A percentile compares a stretch with the other conserved stretches of the same genome.
phyloP scores from a whole-genome alignment of 352 stramenopile species.

The Phytopythium mirpurense region DNA sequence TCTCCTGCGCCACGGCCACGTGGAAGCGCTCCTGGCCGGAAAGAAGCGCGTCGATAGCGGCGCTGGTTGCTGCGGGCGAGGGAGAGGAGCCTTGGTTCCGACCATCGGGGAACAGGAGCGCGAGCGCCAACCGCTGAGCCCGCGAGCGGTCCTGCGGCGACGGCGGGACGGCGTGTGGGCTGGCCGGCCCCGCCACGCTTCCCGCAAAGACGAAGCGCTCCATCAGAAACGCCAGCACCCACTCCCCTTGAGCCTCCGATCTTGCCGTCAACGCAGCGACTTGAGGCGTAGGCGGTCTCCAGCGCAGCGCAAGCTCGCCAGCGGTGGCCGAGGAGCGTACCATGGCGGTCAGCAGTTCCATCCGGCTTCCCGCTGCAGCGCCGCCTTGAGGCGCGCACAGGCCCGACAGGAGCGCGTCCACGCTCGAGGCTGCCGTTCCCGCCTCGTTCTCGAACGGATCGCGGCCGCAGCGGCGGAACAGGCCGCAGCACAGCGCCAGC shows the following conservation, averaged over 20 bases:
- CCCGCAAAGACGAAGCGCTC: neutral
- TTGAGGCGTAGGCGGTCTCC: neutral
- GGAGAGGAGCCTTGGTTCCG: neutral
- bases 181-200: neutral
- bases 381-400: neutral
- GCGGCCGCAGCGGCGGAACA: neutral
- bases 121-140: neutral
- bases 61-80: neutral
- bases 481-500: neutral
- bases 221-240: neutral
- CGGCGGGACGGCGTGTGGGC: neutral
- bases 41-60: conserved; percentile 9
- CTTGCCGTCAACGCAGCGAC: too few species aligned
- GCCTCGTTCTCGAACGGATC: neutral
- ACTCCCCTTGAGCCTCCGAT: neutral
- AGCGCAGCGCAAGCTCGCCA: neutral
- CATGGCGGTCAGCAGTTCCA: neutral
- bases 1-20: conserved; percentile 12
- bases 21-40: conserved; percentile 20
- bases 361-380: neutral
- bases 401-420: neutral
- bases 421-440: neutral
- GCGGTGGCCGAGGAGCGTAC: neutral
- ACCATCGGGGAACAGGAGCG: neutral
- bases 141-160: neutral